These are phyloP conservation scores for Cercophora newfieldiana DNA, from an alignment of 495 filamentous ascomycete genomes.

Conservation along the genomic window DNA sequence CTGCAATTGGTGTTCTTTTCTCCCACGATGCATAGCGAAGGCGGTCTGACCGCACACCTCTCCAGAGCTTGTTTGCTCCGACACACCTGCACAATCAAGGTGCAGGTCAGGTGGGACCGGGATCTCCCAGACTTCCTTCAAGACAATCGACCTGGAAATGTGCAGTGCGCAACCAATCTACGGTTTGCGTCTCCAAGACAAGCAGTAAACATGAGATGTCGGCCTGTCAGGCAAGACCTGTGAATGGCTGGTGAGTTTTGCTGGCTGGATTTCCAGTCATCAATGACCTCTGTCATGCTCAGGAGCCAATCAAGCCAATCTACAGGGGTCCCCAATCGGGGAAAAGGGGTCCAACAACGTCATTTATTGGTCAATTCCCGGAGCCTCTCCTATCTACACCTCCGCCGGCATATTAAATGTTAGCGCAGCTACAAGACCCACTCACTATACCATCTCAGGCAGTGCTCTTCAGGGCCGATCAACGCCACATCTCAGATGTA, in stretches of 20 bases:
- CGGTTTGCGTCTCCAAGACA: background rate
- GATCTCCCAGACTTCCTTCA: background rate
- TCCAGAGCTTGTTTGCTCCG: background rate
- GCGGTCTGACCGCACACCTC: constrained; percentile 6
- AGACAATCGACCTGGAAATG: background rate
- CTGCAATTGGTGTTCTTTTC: constrained; percentile 1
- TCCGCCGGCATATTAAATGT: too few relatives aligned
- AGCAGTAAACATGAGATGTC: background rate
- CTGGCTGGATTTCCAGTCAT: background rate
- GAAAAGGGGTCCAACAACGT: background rate
- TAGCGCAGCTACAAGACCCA: too few relatives aligned
- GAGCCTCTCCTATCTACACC: too few relatives aligned
- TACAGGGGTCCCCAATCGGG: too few relatives aligned
- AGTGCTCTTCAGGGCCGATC: too few relatives aligned
- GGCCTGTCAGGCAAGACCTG: background rate
- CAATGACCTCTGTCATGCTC: too few relatives aligned
- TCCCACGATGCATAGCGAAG: constrained; percentile 3
- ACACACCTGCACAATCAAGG: background rate
- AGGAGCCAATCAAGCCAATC: too few relatives aligned
- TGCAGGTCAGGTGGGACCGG: background rate
- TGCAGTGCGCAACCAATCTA: background rate
- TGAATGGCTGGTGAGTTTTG: background rate
- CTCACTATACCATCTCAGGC: too few relatives aligned
- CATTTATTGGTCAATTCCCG: background rate
- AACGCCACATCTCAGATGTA: too few relatives aligned